Percentiles rank a stretch among this genome's conserved stretches.
phyloP scores from a whole-genome alignment of 2,329 filamentous ascomycete genomes.

The Fusarium guadeloupense region DNA sequence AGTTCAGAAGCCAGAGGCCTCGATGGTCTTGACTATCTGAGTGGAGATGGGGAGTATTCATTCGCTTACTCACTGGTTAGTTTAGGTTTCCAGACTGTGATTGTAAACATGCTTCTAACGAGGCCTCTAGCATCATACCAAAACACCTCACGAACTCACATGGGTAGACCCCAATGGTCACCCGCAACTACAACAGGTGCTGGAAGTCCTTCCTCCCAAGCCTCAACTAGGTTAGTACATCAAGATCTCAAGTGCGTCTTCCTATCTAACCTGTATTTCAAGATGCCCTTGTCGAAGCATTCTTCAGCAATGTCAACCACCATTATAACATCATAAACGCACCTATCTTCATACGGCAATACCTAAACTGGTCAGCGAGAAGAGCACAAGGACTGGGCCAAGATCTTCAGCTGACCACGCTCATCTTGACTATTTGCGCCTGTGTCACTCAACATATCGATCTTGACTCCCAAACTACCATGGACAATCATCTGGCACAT shows the following conservation, averaged over 20 bases:
- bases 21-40: neutral
- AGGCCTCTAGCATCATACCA: neutral
- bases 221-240: neutral
- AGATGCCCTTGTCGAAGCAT: conserved; percentile 15
- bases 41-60: neutral
- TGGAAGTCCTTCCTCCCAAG: neutral
- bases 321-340: conserved; percentile 18
- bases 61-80: conserved; percentile 1
- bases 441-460: conserved; percentile 8
- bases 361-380: conserved; percentile 2
- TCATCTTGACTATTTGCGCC: conserved; percentile 20
- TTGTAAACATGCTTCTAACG: neutral
- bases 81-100: neutral
- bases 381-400: neutral
- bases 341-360: conserved; percentile 4
- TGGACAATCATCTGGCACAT: neutral
- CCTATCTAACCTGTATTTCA: neutral
- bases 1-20: neutral
- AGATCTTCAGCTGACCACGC: conserved; percentile 7
- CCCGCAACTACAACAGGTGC: neutral
- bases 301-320: conserved; percentile 20
- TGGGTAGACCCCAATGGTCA: neutral
- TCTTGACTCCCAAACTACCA: neutral
- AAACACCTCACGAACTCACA: neutral
- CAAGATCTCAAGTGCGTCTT: neutral